Evolutionary conservation across 1,284 basidiomycete species (phyloP).

Genomic region (Singerocomus inundabilis): DNA sequence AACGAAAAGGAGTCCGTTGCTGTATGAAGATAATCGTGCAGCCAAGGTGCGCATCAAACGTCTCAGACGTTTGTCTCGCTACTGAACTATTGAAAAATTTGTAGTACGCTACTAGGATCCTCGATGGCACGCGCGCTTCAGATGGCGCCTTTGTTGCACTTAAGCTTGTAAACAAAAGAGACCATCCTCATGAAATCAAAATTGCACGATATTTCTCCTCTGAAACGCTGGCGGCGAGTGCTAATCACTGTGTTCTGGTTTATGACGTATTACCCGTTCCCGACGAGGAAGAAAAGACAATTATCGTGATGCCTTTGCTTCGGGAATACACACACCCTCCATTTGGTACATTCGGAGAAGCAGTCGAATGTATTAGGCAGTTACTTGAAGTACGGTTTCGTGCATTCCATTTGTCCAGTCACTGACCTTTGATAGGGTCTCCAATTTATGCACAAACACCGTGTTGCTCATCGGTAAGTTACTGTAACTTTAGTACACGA

Average conservation of each 20-base stretch:
- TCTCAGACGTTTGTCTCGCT: too few species aligned
- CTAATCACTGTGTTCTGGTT: conserved; percentile 21
- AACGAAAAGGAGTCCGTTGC: not conserved
- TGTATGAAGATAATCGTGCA: not conserved
- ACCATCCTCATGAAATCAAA: conserved; percentile 13
- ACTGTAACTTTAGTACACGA: too few species aligned
- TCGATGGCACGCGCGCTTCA: conserved; percentile 13
- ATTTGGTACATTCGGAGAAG: conserved; percentile 20
- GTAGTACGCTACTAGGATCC: not conserved
- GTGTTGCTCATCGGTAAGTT: conserved; percentile 12
- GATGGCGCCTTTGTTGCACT: conserved; percentile 14
- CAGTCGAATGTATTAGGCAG: conserved; percentile 15
- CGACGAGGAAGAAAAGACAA: not conserved
- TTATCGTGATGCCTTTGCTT: conserved; percentile 21
- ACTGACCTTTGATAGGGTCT: conserved; percentile 1
- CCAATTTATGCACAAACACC: conserved; percentile 8
- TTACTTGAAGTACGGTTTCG: conserved; percentile 10
- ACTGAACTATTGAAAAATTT: too few species aligned
- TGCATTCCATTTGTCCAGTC: too few species aligned
- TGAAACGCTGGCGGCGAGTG: not conserved
- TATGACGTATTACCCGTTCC: conserved; percentile 9
- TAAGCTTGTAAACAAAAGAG: conserved; percentile 5
- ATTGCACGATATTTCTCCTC: conserved; percentile 13
- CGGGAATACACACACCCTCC: conserved; percentile 1
- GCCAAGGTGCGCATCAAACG: too few species aligned